Evolutionary conservation across 2,329 filamentous ascomycete genomes (phyloP).

Genomic region (Didymella glomerata): DNA sequence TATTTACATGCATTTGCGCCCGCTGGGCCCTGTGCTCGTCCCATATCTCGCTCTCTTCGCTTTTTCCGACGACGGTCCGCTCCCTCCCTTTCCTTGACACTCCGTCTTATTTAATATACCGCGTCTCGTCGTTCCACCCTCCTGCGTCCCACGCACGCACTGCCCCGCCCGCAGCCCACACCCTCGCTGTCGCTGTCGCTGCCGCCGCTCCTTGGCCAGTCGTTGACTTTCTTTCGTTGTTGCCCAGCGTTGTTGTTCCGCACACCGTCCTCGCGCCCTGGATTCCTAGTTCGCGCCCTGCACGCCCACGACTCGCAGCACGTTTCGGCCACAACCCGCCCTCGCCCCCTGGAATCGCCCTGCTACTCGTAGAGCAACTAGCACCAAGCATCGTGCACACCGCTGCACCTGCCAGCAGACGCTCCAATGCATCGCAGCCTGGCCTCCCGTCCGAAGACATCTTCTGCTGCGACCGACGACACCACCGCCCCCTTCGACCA

Average conservation of each 20-base stretch:
- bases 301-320: slow-evolving; percentile 22
- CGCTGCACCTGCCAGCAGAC: slow-evolving; percentile 26
- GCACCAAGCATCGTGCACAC: slow-evolving; percentile 13
- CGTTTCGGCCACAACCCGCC: slow-evolving; percentile 23
- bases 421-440: slow-evolving; percentile 49
- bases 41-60: slow-evolving; percentile 21
- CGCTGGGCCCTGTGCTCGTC: background rate
- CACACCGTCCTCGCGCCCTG: slow-evolving; percentile 16
- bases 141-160: slow-evolving; percentile 1
- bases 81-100: slow-evolving; percentile 12
- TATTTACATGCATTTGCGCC: slow-evolving; percentile 11
- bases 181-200: slow-evolving; percentile 3
- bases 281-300: slow-evolving; percentile 9
- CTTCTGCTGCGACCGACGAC: slow-evolving; percentile 56
- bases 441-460: slow-evolving; percentile 51
- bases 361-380: background rate
- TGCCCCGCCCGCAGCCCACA: slow-evolving; percentile 12
- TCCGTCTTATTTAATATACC: background rate
- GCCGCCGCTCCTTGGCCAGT: slow-evolving; percentile 23
- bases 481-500: slow-evolving; percentile 35
- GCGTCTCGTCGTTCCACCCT: background rate
- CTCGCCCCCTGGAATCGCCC: slow-evolving; percentile 20
- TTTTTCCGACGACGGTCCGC: slow-evolving; percentile 19
- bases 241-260: background rate
- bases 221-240: slow-evolving; percentile 1